Evolutionary conservation across 2,329 filamentous ascomycete species (phyloP).

Genomic region (Fusarium subtropicale): DNA sequence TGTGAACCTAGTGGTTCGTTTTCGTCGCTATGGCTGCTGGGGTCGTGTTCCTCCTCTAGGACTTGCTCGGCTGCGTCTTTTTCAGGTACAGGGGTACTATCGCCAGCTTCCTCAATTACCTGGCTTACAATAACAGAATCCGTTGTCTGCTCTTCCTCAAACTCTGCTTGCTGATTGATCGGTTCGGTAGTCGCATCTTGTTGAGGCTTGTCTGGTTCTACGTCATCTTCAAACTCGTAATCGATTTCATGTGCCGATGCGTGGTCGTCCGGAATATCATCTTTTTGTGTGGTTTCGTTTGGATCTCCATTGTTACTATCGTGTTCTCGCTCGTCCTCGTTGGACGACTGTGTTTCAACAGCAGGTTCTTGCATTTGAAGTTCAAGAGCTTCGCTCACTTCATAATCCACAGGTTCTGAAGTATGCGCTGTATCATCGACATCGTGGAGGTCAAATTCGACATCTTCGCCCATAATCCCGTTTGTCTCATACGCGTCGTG

Average conservation of each 20-base stretch:
- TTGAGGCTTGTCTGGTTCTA: slow-evolving; percentile 26
- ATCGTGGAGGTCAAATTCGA: slow-evolving; percentile 35
- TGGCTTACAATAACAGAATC: neutral
- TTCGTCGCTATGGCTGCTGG: slow-evolving; percentile 30
- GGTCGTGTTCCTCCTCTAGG: slow-evolving; percentile 33
- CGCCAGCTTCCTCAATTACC: neutral
- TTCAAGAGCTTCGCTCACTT: slow-evolving; percentile 16
- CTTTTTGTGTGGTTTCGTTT: slow-evolving; percentile 9
- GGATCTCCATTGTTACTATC: slow-evolving; percentile 13
- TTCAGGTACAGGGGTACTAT: neutral
- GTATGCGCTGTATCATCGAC: slow-evolving; percentile 23
- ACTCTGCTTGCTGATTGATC: slow-evolving; percentile 9
- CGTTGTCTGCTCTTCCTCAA: neutral
- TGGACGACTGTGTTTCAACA: slow-evolving; percentile 8
- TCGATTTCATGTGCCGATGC: slow-evolving; percentile 47
- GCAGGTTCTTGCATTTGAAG: slow-evolving; percentile 23
- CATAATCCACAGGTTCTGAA: slow-evolving; percentile 12
- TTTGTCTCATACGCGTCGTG: slow-evolving; percentile 35
- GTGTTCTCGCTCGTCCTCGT: slow-evolving; percentile 7
- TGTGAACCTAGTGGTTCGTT: slow-evolving; percentile 20
- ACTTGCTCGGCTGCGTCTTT: slow-evolving; percentile 7
- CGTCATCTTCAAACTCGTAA: slow-evolving; percentile 46
- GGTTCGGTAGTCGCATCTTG: slow-evolving; percentile 16
- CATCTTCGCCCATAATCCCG: slow-evolving; percentile 38
- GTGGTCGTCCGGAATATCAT: slow-evolving; percentile 25